These are phyloP conservation scores for Capronia coronata DNA, from an alignment of 2,329 filamentous ascomycete species.

Conservation along the genomic window DNA sequence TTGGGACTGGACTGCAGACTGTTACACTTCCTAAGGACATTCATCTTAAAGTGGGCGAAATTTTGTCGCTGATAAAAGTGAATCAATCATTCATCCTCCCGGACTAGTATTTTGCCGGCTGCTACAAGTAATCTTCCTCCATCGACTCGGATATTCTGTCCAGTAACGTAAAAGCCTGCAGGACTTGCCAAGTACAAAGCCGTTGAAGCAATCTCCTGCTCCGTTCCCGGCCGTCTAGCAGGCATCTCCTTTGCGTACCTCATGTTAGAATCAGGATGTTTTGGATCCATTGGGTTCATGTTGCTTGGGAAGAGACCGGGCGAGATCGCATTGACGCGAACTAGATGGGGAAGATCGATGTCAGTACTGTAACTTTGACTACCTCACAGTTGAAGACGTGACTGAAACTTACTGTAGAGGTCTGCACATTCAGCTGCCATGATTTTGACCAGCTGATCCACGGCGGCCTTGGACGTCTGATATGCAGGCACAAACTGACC, in stretches of 20 bases:
- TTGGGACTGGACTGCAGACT: too few species aligned
- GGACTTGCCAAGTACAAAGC: not conserved
- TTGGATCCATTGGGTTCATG: conserved; percentile 1
- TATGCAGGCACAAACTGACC: conserved; percentile 22
- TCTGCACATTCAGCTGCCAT: conserved; percentile 4
- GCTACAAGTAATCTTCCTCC: conserved; percentile 1
- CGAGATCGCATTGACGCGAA: conserved; percentile 2
- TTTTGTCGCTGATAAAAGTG: too few species aligned
- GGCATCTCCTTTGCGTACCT: conserved; percentile 1
- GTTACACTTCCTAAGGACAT: too few species aligned
- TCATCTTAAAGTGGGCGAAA: too few species aligned
- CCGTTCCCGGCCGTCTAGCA: not conserved
- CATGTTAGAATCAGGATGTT: conserved; percentile 3
- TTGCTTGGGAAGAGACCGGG: conserved; percentile 2
- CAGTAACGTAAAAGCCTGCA: not conserved
- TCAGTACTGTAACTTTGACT: too few species aligned
- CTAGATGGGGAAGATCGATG: not conserved
- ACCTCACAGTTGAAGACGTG: not conserved
- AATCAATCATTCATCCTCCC: not conserved
- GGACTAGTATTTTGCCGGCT: not conserved
- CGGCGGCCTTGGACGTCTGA: conserved; percentile 18
- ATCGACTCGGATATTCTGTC: conserved; percentile 1
- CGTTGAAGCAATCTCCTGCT: not conserved
- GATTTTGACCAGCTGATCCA: conserved; percentile 5
- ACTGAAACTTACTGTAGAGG: conserved; percentile 2